Evolutionary conservation across 2,329 filamentous ascomycete species (phyloP).

Genomic region (Stagonosporopsis vannaccii): DNA sequence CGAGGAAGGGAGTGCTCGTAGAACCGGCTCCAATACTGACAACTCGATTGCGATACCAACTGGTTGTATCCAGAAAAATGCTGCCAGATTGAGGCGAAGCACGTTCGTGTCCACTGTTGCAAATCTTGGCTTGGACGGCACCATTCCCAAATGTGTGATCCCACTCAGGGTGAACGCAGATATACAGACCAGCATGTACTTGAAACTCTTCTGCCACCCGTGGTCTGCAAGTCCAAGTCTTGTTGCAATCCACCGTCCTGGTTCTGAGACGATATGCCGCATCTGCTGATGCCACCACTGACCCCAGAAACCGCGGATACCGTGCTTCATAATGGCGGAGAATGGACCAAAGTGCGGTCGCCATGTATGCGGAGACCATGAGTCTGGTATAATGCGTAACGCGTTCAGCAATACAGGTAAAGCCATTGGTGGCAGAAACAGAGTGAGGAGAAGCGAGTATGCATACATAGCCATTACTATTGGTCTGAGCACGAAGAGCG

Average conservation of each 20-base stretch:
- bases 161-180: conserved; percentile 17
- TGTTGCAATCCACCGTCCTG: conserved; percentile 7
- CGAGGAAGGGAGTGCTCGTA: not conserved
- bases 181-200: conserved; percentile 15
- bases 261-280: conserved; percentile 20
- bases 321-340: conserved; percentile 5
- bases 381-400: conserved; percentile 1
- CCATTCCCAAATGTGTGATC: conserved; percentile 16
- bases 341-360: conserved; percentile 16
- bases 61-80: conserved; percentile 19
- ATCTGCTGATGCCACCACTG: conserved; percentile 23
- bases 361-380: conserved; percentile 16
- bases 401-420: conserved; percentile 6
- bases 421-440: conserved; percentile 16
- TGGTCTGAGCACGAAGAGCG: conserved; percentile 7
- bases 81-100: conserved; percentile 8
- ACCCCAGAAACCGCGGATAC: conserved; percentile 18
- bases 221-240: not conserved
- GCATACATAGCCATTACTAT: conserved; percentile 13
- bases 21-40: conserved; percentile 5
- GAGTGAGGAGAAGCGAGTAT: conserved; percentile 11
- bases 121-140: conserved; percentile 12
- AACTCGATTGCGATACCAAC: conserved; percentile 14
- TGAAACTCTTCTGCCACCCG: conserved; percentile 1
- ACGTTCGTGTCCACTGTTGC: not conserved